Conservation (phyloP, 495 filamentous ascomycete genomes). For the Hypoxylon lenormandii region DNA sequence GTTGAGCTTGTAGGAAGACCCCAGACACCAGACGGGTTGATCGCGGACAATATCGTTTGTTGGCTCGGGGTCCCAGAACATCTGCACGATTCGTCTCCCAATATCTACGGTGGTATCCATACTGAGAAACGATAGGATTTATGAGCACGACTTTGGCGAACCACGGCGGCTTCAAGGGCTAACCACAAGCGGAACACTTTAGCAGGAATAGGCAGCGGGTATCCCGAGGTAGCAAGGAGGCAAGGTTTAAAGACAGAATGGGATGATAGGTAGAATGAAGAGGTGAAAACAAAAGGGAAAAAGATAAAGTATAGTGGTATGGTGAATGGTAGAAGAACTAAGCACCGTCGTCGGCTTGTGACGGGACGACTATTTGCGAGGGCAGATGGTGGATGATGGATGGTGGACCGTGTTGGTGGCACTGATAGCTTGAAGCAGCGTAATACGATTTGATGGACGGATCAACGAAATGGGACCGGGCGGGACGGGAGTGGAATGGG, state of each 20-base stretch:
- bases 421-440: neutral
- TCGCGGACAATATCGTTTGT: slow-evolving; percentile 78
- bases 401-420: too few relatives aligned
- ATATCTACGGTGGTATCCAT: slow-evolving; percentile 61
- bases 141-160: neutral
- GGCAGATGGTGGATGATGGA: too few relatives aligned
- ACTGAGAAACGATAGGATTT: slow-evolving; percentile 16
- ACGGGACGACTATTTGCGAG: neutral
- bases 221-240: neutral
- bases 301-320: too few relatives aligned
- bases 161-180: neutral
- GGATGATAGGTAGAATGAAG: neutral
- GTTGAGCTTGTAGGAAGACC: slow-evolving; percentile 74
- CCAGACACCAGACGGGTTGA: slow-evolving; percentile 87
- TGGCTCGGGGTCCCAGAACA: slow-evolving; percentile 95
- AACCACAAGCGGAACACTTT: slow-evolving; percentile 6
- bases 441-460: slow-evolving; percentile 13
- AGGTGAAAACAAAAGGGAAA: neutral
- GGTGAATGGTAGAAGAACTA: too few relatives aligned
- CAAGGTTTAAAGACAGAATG: neutral
- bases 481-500: neutral
- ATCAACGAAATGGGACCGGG: slow-evolving; percentile 12
- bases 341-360: neutral
- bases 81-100: slow-evolving; percentile 83
- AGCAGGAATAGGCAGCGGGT: neutral